Evolutionary conservation across 768 basidiomycete genomes (phyloP), one percentile per base, ranked within the genome.

Genomic region (Tylopilus sp.): DNA sequence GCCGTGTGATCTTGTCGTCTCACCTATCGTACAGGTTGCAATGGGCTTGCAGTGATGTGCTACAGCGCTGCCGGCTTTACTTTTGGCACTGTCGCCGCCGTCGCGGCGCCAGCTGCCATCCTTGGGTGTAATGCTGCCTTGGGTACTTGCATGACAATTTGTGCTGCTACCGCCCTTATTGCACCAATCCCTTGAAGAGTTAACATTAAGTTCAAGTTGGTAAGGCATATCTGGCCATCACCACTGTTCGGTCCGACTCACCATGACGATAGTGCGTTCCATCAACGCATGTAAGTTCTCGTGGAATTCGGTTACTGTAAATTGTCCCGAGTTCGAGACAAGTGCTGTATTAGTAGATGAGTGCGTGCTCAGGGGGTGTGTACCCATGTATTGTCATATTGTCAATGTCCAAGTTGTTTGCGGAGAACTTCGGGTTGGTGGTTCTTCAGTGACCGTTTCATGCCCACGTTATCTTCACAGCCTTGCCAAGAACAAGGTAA

Each of bases 21-120:
- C n/a, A n/a, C n/a, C n/a, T 11, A 12, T 20, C 11, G n/a, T n/a
- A n/a, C n/a, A 69, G 67, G 67, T 0, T 68, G 67, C n/a, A 68
- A 69, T 8, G 15, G 6, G 2, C 33, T 68, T 0, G 66, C 1
- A 0, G 59, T 61, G 0, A 2, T 58, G 3, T 68, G 66, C 15
- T 68, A 68, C n/a, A 36, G 50, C 0, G 66, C 22, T 0, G 68
- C 68, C 0, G 61, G 67, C 0, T 62, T 59, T 25, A 46, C 44
- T 0, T 69, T 68, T 6, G 66, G 66, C n/a, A n/a, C n/a, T 0
- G 59, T 58, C 2, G 55, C 64, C 41, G 15, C 61, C 22, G 52
- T 54, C 7, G 61, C 1, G 0, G 63, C 10, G 0, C 68, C 66
- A 8, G 51, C 66, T 1, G 61, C 53, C 23, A 56, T 65, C 44